Evolutionary conservation across 179 eudicot species (phyloP), one percentile per base, ranked within the genome.

Genomic region (Heliamphora pulchella): DNA sequence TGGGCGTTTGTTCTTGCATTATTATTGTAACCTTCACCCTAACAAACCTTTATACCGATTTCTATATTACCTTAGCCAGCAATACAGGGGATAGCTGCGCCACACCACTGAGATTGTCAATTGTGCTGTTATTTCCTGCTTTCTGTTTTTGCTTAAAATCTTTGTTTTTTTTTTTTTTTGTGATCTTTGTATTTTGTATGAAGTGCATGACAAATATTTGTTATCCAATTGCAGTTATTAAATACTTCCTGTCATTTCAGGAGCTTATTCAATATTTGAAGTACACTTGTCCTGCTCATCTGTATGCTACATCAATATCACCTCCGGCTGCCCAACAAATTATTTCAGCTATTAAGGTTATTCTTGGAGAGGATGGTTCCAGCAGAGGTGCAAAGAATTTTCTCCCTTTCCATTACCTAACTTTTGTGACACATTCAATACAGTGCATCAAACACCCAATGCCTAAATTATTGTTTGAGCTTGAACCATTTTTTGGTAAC

Each of bases 301-400:
- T 93, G 18, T 94, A 94, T 83, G 97, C 97, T 48, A 93, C 98
- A 72, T 88, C 98, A 78, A 91, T 94, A 82, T 94, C 98, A 68
- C 98, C 98, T 57, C 98, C 97, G 66, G 92, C 98, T 78, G 97
- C 97, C 44, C 90, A 94, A 84, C 98, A 94, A 85, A 94, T 91
- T 66, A 87, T 94, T 46, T 94, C 96, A 75, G 78, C 98, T 46
- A 91, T 93, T 62, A 81, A 88, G 84, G 98, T 94, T 80, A 84
- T 94, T 75, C 94, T 91, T 53, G 97, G 98, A 73, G 91, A 91
- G 88, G 99, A 96, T 87, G 99, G 99, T 76, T 93, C 99, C 50
- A 90, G 87, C 81, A 67, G 71, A 67, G 71, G 71, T 67, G 71
- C 50, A 14, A 11, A 41, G n/a, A 41, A 47, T 39, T 11, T 14